These are phyloP conservation scores for Veloboletus limbatus DNA, from an alignment of 1,284 basidiomycete species.

Conservation along the genomic window DNA sequence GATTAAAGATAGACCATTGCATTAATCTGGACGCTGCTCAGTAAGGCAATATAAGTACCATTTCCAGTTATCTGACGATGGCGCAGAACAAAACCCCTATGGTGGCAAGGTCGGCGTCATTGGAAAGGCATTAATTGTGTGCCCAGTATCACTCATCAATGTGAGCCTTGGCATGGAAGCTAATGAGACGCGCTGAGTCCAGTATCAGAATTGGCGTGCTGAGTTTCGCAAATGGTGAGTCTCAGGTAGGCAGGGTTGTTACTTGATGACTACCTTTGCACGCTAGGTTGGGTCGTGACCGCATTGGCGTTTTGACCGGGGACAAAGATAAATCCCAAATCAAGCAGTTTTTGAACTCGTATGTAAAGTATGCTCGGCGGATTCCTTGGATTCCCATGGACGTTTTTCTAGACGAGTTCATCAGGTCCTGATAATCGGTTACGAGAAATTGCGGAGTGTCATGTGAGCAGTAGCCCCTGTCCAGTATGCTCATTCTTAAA, in stretches of 20 bases:
- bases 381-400: conserved; percentile 5
- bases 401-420: conserved; percentile 56
- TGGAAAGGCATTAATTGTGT: conserved; percentile 87
- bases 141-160: conserved; percentile 89
- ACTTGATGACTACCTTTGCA: conserved; percentile 1
- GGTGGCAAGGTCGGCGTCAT: conserved; percentile 53
- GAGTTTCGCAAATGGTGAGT: conserved; percentile 92
- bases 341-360: conserved; percentile 76
- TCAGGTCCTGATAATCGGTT: conserved; percentile 92
- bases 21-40: conserved; percentile 85
- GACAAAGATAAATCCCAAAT: conserved; percentile 75
- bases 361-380: conserved; percentile 20
- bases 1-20: conserved; percentile 67
- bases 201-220: conserved; percentile 84
- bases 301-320: conserved; percentile 76
- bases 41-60: conserved; percentile 42
- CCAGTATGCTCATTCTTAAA: conserved; percentile 3
- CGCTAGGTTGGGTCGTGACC: conserved; percentile 71
- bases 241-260: background rate
- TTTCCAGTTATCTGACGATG: conserved; percentile 4
- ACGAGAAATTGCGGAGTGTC: conserved; percentile 84
- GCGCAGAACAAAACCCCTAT: conserved; percentile 84
- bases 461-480: conserved; percentile 48
- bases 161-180: conserved; percentile 39
- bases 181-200: conserved; percentile 7